Base-by-base conservation (phyloP, 441 rosid species). In the Viola pubescens region DNA sequence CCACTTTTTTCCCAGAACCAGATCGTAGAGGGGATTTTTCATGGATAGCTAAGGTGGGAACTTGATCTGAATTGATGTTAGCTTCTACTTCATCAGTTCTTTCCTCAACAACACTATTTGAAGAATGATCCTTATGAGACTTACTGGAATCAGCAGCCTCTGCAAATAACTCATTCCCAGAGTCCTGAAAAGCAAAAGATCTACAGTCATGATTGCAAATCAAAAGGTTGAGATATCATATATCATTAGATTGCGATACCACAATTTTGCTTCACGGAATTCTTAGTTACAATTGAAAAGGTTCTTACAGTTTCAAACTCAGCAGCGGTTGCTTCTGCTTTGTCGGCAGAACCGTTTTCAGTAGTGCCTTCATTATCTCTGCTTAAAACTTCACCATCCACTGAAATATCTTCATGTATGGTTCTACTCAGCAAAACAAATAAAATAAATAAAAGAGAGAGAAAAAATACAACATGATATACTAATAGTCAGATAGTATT, bases 41-140 rank as follows among this genome's bases (percentile, higher is more conserved):
- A 40, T 67, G 86, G 62, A 83, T 81, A 68, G 91, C 78, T 57
- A 82, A 81, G 58, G 88, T 86, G 65, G 87, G 88, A 81, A 73
- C 95, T 80, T 84, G 86, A 77, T 84, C 88, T 66, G 94, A 79
- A 48, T 56, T 70, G 67, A 75, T 66, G 75, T 74, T 86, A 61
- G 81, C 83, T 45, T 83, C 94, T 48, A 70, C 57, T 77, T 79
- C 76, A 65, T 73, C 81, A 52, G 50, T 71, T 78, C 60, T 68
- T 69, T 73, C 88, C 58, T 77, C 90, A 55, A 64, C 72, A 70
- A 60, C 63, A 70, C 56, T 57, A 63, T 74, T 69, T 60, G 75
- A 77, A 70, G 81, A 72, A 64, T 66, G 68, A 60, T 73, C 78
- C 56, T 76, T 73, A 59, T 74, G 82, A 58, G 83, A 73, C 72